Percentiles rank a stretch among this genome's conserved stretches.
Conservation (phyloP, 2,329 filamentous ascomycete genomes). For the Nemania diffusa region DNA sequence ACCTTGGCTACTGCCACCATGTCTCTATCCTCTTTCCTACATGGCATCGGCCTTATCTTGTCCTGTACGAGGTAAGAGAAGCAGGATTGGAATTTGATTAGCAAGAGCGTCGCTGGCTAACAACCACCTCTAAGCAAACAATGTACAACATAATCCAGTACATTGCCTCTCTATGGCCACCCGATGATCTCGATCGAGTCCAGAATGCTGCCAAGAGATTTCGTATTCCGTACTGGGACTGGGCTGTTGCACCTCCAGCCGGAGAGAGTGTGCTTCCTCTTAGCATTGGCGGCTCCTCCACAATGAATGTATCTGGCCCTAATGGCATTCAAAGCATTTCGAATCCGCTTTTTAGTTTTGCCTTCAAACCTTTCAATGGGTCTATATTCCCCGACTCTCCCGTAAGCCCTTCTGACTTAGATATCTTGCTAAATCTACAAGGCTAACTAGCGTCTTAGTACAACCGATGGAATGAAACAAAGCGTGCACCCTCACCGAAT, state of each 20-base stretch:
- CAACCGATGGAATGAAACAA: slow-evolving; percentile 68
- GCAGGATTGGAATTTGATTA: background rate
- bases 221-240: slow-evolving; percentile 70
- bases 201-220: slow-evolving; percentile 61
- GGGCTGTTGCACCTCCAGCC: slow-evolving; percentile 60
- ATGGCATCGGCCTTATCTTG: slow-evolving; percentile 87
- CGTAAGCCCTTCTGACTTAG: slow-evolving; percentile 56
- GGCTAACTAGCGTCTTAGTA: slow-evolving; percentile 56
- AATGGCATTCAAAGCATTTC: slow-evolving; percentile 64
- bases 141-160: slow-evolving; percentile 49
- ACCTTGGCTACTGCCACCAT: slow-evolving; percentile 81
- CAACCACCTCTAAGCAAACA: slow-evolving; percentile 52
- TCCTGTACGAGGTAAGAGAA: slow-evolving; percentile 63
- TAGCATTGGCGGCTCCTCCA: slow-evolving; percentile 57
- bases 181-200: slow-evolving; percentile 60
- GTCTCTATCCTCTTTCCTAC: slow-evolving; percentile 78
- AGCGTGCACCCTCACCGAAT: slow-evolving; percentile 62
- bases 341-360: slow-evolving; percentile 71
- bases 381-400: slow-evolving; percentile 68
- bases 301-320: slow-evolving; percentile 64
- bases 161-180: slow-evolving; percentile 52
- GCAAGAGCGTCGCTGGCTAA: slow-evolving; percentile 5
- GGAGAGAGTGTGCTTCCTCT: slow-evolving; percentile 61
- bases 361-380: slow-evolving; percentile 68
- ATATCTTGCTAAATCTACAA: background rate